Conservation (phyloP, 192 early-diverging fungal genomes). For the Mortierella antarctica region DNA sequence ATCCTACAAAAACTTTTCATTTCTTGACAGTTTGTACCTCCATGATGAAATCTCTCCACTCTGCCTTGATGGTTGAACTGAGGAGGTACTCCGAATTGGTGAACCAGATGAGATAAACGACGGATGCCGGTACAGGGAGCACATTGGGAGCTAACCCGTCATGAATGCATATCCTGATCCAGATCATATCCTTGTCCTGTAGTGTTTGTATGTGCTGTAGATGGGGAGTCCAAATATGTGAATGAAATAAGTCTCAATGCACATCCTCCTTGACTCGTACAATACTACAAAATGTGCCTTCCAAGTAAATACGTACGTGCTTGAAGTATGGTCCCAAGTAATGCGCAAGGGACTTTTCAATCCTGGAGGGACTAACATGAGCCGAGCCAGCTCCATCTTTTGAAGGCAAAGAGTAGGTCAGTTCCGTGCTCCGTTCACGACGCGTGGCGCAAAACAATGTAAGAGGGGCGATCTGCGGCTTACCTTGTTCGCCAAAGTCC, state of each 20-base stretch:
- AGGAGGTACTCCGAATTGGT: conserved; percentile 55
- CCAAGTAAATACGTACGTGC: conserved; percentile 29
- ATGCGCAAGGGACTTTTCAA: conserved; percentile 36
- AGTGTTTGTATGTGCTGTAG: conserved; percentile 39
- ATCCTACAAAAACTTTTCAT: neutral
- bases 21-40: conserved; percentile 32
- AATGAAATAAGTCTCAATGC: no score
- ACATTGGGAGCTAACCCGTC: conserved; percentile 53
- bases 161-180: conserved; percentile 59
- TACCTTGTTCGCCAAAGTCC: conserved; percentile 22
- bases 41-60: conserved; percentile 53
- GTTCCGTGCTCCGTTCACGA: no score
- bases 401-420: neutral
- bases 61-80: conserved; percentile 40
- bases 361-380: conserved; percentile 10
- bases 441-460: neutral
- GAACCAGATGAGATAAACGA: conserved; percentile 59
- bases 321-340: conserved; percentile 47
- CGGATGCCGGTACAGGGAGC: conserved; percentile 35
- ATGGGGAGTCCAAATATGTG: neutral
- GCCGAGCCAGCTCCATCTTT: neutral
- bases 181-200: conserved; percentile 38
- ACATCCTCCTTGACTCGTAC: neutral
- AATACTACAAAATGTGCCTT: neutral
- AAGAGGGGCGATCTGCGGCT: neutral